Conservation (phyloP, 2,329 filamentous ascomycete species). For the Amauroascus verrucosus region DNA sequence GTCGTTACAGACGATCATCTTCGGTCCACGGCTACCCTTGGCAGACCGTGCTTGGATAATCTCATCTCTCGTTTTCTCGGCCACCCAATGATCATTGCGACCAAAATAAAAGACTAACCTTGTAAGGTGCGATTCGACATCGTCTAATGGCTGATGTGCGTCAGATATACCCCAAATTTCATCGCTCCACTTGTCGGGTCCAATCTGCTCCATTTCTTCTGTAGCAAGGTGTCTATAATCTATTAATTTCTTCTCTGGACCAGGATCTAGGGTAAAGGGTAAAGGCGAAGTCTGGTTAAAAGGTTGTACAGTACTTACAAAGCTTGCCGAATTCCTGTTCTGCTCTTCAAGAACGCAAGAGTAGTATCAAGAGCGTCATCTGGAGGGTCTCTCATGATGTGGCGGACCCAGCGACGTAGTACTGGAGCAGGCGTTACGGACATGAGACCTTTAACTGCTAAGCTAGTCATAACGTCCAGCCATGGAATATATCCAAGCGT, state of each 20-base stretch:
- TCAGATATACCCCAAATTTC: slow-evolving; percentile 48
- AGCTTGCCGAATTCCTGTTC: slow-evolving; percentile 44
- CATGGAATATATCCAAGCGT: slow-evolving; percentile 28
- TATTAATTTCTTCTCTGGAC: not conserved
- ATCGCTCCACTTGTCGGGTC: slow-evolving; percentile 46
- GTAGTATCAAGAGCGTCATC: slow-evolving; percentile 40
- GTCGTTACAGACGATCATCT: slow-evolving; percentile 47
- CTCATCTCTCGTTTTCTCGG: slow-evolving; percentile 46
- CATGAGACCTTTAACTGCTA: slow-evolving; percentile 37
- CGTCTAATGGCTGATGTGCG: slow-evolving; percentile 7
- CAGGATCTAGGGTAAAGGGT: not conserved
- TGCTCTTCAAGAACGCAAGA: slow-evolving; percentile 41
- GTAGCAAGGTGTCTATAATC: slow-evolving; percentile 42
- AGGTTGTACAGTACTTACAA: slow-evolving; percentile 31
- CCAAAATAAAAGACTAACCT: slow-evolving; percentile 51
- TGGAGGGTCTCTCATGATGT: slow-evolving; percentile 33
- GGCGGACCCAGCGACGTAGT: slow-evolving; percentile 34
- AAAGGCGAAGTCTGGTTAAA: not conserved
- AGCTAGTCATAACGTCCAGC: slow-evolving; percentile 28
- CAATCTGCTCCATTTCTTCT: slow-evolving; percentile 49
- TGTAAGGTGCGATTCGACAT: slow-evolving; percentile 27
- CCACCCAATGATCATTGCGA: slow-evolving; percentile 52
- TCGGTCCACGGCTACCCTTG: slow-evolving; percentile 32
- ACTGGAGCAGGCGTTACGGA: slow-evolving; percentile 32
- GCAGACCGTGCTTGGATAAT: slow-evolving; percentile 40